phyloP scores from a whole-genome alignment of 2,329 filamentous ascomycete genomes.

The Shiraia sp. region DNA sequence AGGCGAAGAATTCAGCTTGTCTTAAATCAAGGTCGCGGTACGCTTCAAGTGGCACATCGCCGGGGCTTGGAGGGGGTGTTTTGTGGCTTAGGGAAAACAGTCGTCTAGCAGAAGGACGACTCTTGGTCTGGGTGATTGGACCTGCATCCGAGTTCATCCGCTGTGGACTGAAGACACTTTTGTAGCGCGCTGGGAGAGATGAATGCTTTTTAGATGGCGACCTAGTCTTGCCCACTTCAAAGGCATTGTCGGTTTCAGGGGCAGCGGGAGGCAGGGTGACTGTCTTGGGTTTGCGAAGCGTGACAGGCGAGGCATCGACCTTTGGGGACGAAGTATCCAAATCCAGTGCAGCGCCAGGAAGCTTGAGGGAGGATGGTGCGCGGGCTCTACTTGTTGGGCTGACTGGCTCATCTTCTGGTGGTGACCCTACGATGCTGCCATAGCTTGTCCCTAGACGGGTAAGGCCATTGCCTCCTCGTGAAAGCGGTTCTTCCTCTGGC shows the following conservation, averaged over 20 bases:
- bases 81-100: conserved; percentile 50
- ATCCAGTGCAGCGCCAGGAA: conserved; percentile 65
- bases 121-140: conserved; percentile 21
- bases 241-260: conserved; percentile 42
- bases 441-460: conserved; percentile 54
- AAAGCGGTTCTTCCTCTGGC: conserved; percentile 38
- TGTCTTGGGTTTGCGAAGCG: conserved; percentile 20
- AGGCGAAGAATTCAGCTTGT: conserved; percentile 84
- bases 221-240: conserved; percentile 49
- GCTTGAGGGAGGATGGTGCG: conserved; percentile 56
- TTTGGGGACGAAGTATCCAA: conserved; percentile 35
- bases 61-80: conserved; percentile 40
- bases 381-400: conserved; percentile 20
- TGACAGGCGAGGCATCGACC: conserved; percentile 15
- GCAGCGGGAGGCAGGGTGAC: conserved; percentile 17
- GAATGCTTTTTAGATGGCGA: conserved; percentile 34
- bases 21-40: conserved; percentile 69
- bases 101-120: conserved; percentile 45
- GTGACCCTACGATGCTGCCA: conserved; percentile 66
- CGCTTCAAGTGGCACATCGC: conserved; percentile 58
- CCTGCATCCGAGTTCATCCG: conserved; percentile 47
- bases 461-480: conserved; percentile 14
- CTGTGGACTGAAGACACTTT: conserved; percentile 46
- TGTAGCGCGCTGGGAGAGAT: conserved; percentile 36
- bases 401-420: conserved; percentile 32